Percentiles rank a stretch among this genome's conserved stretches.
Evolutionary conservation across 139 green algal genomes (phyloP).

Genomic region (Chlorella sp.): DNA sequence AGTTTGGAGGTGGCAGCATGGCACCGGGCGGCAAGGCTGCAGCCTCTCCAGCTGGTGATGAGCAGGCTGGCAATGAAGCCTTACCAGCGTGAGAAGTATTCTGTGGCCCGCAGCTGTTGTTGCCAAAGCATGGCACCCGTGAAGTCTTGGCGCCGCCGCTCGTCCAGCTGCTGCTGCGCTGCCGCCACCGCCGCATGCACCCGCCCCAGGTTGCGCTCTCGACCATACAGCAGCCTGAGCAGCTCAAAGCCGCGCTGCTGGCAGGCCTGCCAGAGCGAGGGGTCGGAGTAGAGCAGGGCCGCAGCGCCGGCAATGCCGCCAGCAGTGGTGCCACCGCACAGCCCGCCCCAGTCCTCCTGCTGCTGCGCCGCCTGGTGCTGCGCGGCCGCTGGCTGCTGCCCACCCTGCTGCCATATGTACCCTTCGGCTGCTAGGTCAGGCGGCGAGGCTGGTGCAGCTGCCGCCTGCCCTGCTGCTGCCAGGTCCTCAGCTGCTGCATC

Average conservation of each 20-base stretch:
- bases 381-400: not conserved
- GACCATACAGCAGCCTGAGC: slow-evolving; percentile 54
- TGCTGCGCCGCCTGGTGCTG: not conserved
- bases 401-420: slow-evolving; percentile 2
- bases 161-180: not conserved
- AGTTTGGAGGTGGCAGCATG: too few species aligned
- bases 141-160: slow-evolving; percentile 17
- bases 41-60: too few species aligned
- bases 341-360: slow-evolving; percentile 42
- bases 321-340: slow-evolving; percentile 3
- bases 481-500: not conserved
- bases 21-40: too few species aligned
- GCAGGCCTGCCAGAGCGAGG: slow-evolving; percentile 40
- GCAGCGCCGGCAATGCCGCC: slow-evolving; percentile 37
- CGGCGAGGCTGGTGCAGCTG: not conserved
- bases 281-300: slow-evolving; percentile 51
- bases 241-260: slow-evolving; percentile 40
- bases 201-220: slow-evolving; percentile 72
- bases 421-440: not conserved
- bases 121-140: slow-evolving; percentile 44
- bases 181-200: slow-evolving; percentile 78
- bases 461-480: not conserved
- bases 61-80: too few species aligned
- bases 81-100: slow-evolving; percentile 64
- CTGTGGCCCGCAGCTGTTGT: slow-evolving; percentile 38